Base-by-base conservation (phyloP, 2,329 filamentous ascomycete species). In the Arthrobotrys iridis region DNA sequence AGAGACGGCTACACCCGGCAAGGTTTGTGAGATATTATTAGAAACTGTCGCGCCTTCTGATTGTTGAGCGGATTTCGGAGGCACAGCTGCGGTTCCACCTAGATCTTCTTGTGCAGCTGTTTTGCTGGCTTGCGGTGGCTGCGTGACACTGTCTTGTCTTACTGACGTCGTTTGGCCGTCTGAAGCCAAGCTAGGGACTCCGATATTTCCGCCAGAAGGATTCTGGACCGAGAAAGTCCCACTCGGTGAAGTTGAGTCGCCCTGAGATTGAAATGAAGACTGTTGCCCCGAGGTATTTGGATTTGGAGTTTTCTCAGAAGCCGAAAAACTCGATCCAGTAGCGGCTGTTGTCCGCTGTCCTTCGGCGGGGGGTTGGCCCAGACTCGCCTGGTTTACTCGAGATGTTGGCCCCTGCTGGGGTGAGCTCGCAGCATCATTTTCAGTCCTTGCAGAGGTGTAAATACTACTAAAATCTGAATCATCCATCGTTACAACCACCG, bases 401-500 rank as follows among this genome's bases (percentile, higher is more conserved):
- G 55, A 43, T 24, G 5, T 40, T n/a, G 24, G 35, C 15, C 30
- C 18, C 3, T 18, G 4, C n/a, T 20, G 10, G 18, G 55, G 15
- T 3, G 48, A 20, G 8, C 43, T 45, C 22, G 15, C 46, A 24
- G 46, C 22, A 57, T 24, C 8, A 40, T 20, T 50, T 0, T 11
- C 35, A 24, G 62, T 37, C 13, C 48, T 37, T 5, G 50, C 24
- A 2, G 59, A 15, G 13, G 62, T 70, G 26, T 22, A 70, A 1
- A 62, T 35, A 28, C 20, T 45, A 18, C 52, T 60, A 20, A 70
- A 70, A 10, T 52, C 40, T 7, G 65, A 60, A 7, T 52, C 40
- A 45, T 70, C 45, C 55, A 70, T 62, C 13, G 65, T 60, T 2
- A 60, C 41, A 35, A 70, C 15, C 10, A 70, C 33, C 18, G 65